Conservation (phyloP, 371 early-diverging fungal genomes). For the Saksenaea vasiformis region DNA sequence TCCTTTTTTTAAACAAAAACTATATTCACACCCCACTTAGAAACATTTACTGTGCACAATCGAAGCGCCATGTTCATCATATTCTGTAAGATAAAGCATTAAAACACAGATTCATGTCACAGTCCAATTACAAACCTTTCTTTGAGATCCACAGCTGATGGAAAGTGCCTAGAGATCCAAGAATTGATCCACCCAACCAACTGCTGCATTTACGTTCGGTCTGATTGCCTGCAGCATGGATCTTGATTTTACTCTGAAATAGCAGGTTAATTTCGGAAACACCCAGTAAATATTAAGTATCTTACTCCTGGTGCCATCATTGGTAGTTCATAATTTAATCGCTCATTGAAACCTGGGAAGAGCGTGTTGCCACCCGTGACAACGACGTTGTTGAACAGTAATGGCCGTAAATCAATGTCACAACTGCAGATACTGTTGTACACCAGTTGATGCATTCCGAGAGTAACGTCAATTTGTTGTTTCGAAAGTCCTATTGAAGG, state of each 20-base stretch:
- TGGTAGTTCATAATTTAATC: conserved; percentile 75
- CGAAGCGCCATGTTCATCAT: conserved; percentile 84
- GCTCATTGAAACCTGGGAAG: conserved; percentile 86
- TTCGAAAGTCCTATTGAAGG: conserved; percentile 31
- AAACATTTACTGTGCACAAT: conserved; percentile 86
- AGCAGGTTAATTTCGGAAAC: neutral
- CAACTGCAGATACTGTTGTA: conserved; percentile 70
- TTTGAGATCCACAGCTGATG: conserved; percentile 97
- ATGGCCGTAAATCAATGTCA: conserved; percentile 88
- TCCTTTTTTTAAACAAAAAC: no score
- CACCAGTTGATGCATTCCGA: conserved; percentile 72
- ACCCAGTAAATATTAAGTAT: neutral
- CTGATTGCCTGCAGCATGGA: conserved; percentile 76
- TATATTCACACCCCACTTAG: neutral
- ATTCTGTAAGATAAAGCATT: conserved; percentile 58
- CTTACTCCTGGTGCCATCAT: conserved; percentile 76
- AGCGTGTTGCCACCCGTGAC: conserved; percentile 90
- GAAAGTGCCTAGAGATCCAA: conserved; percentile 94
- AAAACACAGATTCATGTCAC: neutral
- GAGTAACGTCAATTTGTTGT: conserved; percentile 38
- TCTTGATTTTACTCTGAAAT: conserved; percentile 72
- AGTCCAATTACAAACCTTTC: conserved; percentile 25
- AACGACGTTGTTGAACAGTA: conserved; percentile 79
- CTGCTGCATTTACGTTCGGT: conserved; percentile 87
- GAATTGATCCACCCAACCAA: conserved; percentile 97